Base-by-base conservation (phyloP, 192 early-diverging fungal species). In the Backusella tarrabulga region DNA sequence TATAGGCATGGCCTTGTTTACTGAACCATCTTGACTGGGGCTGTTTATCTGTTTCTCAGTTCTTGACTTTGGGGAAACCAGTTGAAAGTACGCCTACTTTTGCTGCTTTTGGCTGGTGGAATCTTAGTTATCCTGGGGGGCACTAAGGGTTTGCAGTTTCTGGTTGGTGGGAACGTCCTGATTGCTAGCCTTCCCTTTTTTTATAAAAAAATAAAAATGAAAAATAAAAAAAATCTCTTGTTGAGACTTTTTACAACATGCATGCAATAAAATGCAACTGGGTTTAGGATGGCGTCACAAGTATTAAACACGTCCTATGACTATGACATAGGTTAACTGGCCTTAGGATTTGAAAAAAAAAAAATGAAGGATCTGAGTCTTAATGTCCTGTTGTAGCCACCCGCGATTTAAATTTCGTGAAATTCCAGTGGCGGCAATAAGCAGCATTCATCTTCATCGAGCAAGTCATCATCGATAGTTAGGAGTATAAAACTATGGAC, bases 1-100 rank as follows among this genome's bases (percentile, higher is more conserved):
- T 4, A 79, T 3, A 79, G 78, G 78, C 78, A 69, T 79, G 78
- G 78, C 78, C 77, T 32, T 63, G 35, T 32, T 44, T 29, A 38
- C 41, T 50, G 41, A 75, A 26, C 38, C 8, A 67, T 66, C 74
- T 75, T 75, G 66, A 67, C 74, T 34, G 66, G 41, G 36, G 9
- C 23, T 44, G 14, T 26, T 50, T 26, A 50, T 23, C 26, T 41
- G 29, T 15, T 15, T 46, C 26, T 72, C 23, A 17, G 71, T 42
- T 42, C 41, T 72, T 34, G 35, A 34, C 19, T 7, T 17, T 34
- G 29, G 36, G 14, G 67, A 68, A 68, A 34, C 3, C 6, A 8
- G 23, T 36, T 38, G 8, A 23, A 21, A 70, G 34, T 38, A 70
- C 32, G 42, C 71, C 71, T 72, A 72, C 71, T 72, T 44, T 68